Conservation (phyloP, 768 basidiomycete species). For the Tylopilus plumbeoviolaceoides region DNA sequence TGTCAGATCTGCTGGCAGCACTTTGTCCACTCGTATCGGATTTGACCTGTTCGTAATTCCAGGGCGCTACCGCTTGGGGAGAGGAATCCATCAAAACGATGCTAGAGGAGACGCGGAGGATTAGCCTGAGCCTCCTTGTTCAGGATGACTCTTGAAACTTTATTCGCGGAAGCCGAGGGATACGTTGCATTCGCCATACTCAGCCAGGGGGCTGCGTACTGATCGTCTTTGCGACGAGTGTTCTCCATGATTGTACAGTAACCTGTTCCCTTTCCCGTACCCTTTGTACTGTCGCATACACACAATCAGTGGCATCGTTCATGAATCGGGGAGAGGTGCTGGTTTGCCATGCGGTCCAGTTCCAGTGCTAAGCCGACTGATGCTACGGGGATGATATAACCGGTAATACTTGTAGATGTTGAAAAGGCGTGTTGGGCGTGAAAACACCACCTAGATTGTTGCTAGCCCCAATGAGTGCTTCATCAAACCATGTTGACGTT, state of each 20-base stretch:
- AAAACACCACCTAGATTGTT: too few species aligned
- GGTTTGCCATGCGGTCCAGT: neutral
- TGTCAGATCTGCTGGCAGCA: neutral
- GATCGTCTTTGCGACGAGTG: neutral
- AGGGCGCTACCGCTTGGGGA: conserved; percentile 22
- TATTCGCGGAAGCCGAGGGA: neutral
- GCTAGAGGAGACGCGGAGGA: conserved; percentile 16
- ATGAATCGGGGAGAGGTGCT: neutral
- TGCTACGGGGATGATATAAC: too few species aligned
- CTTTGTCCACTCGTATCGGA: too few species aligned
- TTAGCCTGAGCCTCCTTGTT: conserved; percentile 9
- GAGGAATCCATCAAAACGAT: conserved; percentile 13
- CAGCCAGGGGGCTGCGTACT: too few species aligned
- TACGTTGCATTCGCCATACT: neutral
- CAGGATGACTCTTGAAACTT: neutral
- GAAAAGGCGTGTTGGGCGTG: too few species aligned
- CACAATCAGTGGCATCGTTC: neutral
- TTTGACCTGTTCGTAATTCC: neutral
- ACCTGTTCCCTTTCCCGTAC: too few species aligned
- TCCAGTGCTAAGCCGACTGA: too few species aligned
- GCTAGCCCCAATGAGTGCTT: neutral
- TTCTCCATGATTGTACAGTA: too few species aligned
- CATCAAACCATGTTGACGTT: too few species aligned
- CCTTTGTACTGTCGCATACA: too few species aligned
- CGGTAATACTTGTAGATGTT: too few species aligned